phyloP scores from a whole-genome alignment of 257 asterid species.

The Fraxinus anomala region DNA sequence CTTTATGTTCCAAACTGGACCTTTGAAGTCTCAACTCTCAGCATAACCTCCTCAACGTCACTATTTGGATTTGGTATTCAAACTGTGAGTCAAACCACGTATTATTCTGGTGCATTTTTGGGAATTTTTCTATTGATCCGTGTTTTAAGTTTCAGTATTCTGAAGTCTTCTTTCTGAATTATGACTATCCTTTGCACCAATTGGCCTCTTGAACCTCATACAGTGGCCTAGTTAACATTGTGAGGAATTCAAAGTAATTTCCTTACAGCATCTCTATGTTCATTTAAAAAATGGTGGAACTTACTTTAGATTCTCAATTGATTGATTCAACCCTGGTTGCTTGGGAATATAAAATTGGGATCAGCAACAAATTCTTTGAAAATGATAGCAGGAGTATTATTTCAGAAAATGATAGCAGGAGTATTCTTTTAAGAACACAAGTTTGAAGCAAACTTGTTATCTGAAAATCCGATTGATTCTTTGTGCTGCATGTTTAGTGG shows the following conservation, averaged over 20 bases:
- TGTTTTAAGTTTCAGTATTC: not conserved
- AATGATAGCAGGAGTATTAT: not conserved
- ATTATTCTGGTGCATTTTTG: conserved; percentile 21
- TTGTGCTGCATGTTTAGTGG: not conserved
- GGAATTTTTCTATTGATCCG: conserved; percentile 6
- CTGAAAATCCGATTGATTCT: not conserved
- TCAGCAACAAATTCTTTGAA: not conserved
- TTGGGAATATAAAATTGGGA: not conserved
- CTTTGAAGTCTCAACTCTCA: conserved; percentile 51
- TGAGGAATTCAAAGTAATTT: not conserved
- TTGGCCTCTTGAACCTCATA: not conserved
- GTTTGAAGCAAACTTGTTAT: not conserved
- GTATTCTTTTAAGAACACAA: not conserved
- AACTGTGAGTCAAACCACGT: conserved; percentile 48
- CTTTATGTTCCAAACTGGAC: conserved; percentile 82
- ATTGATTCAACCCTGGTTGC: not conserved
- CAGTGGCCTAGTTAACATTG: not conserved
- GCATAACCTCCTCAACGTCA: conserved; percentile 33
- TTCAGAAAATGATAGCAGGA: not conserved
- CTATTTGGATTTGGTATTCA: conserved; percentile 48
- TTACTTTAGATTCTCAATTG: not conserved
- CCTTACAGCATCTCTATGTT: conserved; percentile 10
- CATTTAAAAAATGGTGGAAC: conserved; percentile 2
- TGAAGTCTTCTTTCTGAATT: not conserved
- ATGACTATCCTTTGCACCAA: not conserved